These are phyloP conservation scores for Saccharomycopsis sp. DNA, from an alignment of 805 yeast species.

Conservation along the genomic window DNA sequence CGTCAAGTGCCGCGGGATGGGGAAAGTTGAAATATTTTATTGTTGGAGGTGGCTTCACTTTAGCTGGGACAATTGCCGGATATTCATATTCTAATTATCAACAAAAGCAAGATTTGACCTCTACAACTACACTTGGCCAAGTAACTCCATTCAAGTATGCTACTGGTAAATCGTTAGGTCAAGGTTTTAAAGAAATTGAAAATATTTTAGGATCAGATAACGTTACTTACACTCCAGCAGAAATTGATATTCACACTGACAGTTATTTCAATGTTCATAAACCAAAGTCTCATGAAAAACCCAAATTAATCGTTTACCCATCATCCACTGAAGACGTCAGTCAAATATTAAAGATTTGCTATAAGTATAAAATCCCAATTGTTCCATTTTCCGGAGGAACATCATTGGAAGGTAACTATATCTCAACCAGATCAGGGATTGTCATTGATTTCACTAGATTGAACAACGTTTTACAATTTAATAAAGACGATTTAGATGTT, in stretches of 20 bases:
- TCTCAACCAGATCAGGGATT: constrained; percentile 62
- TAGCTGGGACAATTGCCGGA: not conserved
- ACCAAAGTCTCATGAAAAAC: constrained; percentile 51
- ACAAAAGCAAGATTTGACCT: constrained; percentile 20
- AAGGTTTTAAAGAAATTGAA: constrained; percentile 38
- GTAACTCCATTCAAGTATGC: constrained; percentile 37
- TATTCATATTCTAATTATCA: not conserved
- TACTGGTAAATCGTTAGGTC: constrained; percentile 30
- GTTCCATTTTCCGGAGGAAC: constrained; percentile 79
- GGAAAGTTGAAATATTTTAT: too few relatives aligned
- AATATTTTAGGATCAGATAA: constrained; percentile 31
- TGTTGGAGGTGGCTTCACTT: constrained; percentile 1
- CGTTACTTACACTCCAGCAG: constrained; percentile 30
- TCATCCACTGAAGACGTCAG: constrained; percentile 62
- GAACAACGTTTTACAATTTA: constrained; percentile 49
- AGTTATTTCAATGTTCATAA: constrained; percentile 59
- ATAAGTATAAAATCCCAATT: constrained; percentile 56
- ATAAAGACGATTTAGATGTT: constrained; percentile 61
- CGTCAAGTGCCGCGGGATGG: too few relatives aligned
- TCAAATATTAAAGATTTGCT: constrained; percentile 51
- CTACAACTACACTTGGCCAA: constrained; percentile 33
- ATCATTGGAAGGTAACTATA: constrained; percentile 75
- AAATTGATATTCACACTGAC: constrained; percentile 49
- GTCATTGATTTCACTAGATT: constrained; percentile 53
- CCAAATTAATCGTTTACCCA: constrained; percentile 56